phyloP scores from a whole-genome alignment of 352 stramenopile species.

The Elongisporangium undulatum region DNA sequence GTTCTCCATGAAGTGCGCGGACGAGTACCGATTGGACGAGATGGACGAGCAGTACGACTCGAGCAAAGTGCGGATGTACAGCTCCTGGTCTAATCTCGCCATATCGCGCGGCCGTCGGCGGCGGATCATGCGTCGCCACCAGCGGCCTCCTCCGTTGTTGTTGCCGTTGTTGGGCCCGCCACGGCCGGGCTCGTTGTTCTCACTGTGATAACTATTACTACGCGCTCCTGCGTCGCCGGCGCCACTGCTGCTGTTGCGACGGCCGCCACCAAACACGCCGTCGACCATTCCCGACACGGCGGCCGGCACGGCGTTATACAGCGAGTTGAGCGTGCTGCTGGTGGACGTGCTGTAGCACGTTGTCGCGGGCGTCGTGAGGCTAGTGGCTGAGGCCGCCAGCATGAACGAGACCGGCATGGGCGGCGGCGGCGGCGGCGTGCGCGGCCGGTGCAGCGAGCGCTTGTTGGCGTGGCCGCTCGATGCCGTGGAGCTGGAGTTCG shows the following conservation, averaged over 20 bases:
- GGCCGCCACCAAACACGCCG: conserved; percentile 10
- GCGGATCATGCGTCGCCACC: conserved; percentile 38
- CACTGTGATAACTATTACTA: neutral
- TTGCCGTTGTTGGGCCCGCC: conserved; percentile 6
- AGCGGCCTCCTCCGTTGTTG: conserved; percentile 15
- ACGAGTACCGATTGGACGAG: conserved; percentile 55
- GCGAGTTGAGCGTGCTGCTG: neutral
- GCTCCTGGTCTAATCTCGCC: conserved; percentile 44
- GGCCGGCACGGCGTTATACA: conserved; percentile 10
- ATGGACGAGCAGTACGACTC: conserved; percentile 74
- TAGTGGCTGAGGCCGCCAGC: neutral
- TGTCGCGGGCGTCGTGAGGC: neutral
- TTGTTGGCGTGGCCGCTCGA: neutral
- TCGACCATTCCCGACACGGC: conserved; percentile 13
- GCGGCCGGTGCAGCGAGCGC: neutral
- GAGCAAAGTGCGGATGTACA: conserved; percentile 70
- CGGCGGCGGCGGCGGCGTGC: neutral
- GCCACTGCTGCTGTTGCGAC: conserved; percentile 7
- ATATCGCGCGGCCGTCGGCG: conserved; percentile 17
- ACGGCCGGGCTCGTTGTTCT: conserved; percentile 18
- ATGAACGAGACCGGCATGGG: neutral
- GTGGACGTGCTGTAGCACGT: neutral
- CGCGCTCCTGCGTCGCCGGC: conserved; percentile 7
- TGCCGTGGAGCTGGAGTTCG: neutral
- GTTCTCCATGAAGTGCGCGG: conserved; percentile 24